phyloP scores from a whole-genome alignment of 371 early-diverging fungal species.

The Mucor irregularis region DNA sequence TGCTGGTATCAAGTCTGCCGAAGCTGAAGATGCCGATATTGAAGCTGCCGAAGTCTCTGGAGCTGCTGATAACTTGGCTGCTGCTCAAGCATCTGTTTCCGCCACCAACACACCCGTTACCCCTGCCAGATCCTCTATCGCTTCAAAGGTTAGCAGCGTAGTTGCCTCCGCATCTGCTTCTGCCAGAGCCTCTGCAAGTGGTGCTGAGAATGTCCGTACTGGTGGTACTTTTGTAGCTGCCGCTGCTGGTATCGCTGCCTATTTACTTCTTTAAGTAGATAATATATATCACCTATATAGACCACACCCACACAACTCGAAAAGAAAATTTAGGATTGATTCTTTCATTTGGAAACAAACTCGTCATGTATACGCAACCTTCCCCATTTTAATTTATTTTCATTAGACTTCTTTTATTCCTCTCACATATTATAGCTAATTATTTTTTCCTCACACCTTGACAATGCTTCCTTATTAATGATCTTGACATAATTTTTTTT shows the following conservation, averaged over 20 bases:
- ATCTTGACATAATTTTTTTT: no score
- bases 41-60: neutral
- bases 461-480: no score
- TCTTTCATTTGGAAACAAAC: no score
- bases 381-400: no score
- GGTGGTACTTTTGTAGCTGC: conserved; percentile 18
- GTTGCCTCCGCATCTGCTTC: conserved; percentile 6
- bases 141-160: neutral
- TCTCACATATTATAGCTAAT: no score
- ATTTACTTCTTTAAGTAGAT: conserved; percentile 22
- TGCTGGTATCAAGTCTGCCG: neutral
- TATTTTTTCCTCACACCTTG: no score
- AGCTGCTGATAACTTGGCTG: conserved; percentile 7
- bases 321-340: no score
- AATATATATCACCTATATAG: no score
- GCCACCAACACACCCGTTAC: conserved; percentile 8
- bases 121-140: neutral
- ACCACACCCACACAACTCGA: no score
- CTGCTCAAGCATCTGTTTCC: conserved; percentile 9
- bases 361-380: no score
- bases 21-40: neutral
- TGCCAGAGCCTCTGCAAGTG: conserved; percentile 8
- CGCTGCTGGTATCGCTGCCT: conserved; percentile 27
- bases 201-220: conserved; percentile 9
- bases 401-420: no score